Evolutionary conservation across 2,329 filamentous ascomycete genomes (phyloP).

Genomic region (Polytolypa hystricis): DNA sequence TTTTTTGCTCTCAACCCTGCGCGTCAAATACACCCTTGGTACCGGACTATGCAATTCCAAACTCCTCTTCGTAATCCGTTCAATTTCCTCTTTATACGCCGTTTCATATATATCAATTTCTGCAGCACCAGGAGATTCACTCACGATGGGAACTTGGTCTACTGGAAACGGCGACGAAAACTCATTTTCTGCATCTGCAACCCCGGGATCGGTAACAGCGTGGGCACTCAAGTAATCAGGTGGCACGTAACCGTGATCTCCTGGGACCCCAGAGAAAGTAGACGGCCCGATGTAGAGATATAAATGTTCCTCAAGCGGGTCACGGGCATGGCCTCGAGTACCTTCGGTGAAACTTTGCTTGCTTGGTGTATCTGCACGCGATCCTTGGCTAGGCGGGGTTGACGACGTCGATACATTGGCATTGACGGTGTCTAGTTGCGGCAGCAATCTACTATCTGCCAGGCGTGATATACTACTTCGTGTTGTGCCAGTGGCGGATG

Average conservation of each 20-base stretch:
- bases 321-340: conserved; percentile 51
- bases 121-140: conserved; percentile 72
- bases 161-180: not conserved
- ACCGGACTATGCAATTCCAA: conserved; percentile 27
- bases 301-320: conserved; percentile 52
- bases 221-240: not conserved
- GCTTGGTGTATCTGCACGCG: conserved; percentile 21
- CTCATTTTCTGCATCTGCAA: not conserved
- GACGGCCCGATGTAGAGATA: conserved; percentile 67
- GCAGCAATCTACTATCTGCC: too few relatives aligned
- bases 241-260: conserved; percentile 25
- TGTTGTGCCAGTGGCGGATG: too few relatives aligned
- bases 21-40: conserved; percentile 49
- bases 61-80: conserved; percentile 50
- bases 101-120: conserved; percentile 83
- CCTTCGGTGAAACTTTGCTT: conserved; percentile 32
- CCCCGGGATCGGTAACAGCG: not conserved
- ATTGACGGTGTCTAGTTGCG: too few relatives aligned
- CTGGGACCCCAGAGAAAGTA: conserved; percentile 31
- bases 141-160: conserved; percentile 8
- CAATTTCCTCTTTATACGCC: conserved; percentile 73
- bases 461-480: too few relatives aligned
- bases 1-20: conserved; percentile 37
- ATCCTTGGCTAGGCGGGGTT: conserved; percentile 19
- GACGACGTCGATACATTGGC: conserved; percentile 11